Evolutionary conservation across 495 filamentous ascomycete genomes (phyloP), one percentile per base, ranked within the genome.

Genomic region (Beverwykella pulmonaria): DNA sequence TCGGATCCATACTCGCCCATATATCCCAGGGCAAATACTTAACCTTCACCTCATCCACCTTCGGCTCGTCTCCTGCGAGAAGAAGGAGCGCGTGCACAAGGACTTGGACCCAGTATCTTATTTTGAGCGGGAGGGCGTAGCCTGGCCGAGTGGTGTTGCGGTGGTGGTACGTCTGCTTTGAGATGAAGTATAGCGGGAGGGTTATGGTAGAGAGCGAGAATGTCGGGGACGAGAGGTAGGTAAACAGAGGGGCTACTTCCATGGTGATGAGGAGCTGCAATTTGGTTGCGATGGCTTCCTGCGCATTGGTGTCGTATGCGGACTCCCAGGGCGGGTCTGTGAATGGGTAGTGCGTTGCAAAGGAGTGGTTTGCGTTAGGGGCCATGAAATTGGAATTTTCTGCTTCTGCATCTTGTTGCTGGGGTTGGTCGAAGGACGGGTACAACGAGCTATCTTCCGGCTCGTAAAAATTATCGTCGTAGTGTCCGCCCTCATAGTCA

Each of bases 181-280:
- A 53, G 14, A 60, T 36, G 59, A 71, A 71, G 64, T 50, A 64
- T 1, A 71, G 53, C 6, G 69, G 69, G 26, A 71, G 15, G 6
- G 63, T 68, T 6, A 71, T 71, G 36, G 32, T 63, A n/a, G 63
- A 54, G 12, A 71, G 53, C 2, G 53, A n/a, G 48, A 71, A 67
- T 0, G 27, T 5, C 1, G 59, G 34, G 20, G 59, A 36, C 9
- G 69, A 57, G 0, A 71, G 49, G 58, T 52, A 71, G 9, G 22
- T 36, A 53, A 71, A 71, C 10, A 71, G 58, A 0, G 69, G 69
- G 14, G 12, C 60, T 23, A 71, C 63, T 61, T 71, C 69, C 4
- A 44, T 15, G 8, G 20, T 1, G 4, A 63, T 25, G 20, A 71
- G 64, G 7, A 63, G 39, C 34, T 61, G 25, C 4, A 71, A 59